Conservation (phyloP, 768 basidiomycete genomes). For the Fomitopsis serialis region DNA sequence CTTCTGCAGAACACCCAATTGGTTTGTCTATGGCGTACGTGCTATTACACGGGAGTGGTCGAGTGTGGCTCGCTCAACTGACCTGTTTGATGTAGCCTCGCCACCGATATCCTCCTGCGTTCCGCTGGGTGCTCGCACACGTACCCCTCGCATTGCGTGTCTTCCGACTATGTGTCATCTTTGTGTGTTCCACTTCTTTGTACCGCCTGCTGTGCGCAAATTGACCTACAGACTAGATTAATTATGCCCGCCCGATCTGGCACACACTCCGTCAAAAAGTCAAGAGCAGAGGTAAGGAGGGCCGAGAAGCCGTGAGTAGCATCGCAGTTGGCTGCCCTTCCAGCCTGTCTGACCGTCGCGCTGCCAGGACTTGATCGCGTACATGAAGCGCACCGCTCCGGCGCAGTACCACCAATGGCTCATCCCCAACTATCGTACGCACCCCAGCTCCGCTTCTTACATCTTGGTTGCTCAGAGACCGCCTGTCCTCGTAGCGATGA, state of each 20-base stretch:
- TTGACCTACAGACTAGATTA: not conserved
- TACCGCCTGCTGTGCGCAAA: not conserved
- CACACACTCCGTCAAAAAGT: not conserved
- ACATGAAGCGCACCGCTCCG: slow-evolving; percentile 20
- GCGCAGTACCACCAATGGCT: slow-evolving; percentile 24
- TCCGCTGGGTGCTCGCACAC: slow-evolving; percentile 17
- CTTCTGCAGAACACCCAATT: slow-evolving; percentile 23
- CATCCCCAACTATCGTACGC: slow-evolving; percentile 24
- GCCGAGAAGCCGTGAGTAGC: slow-evolving; percentile 3
- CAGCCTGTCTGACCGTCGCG: not conserved
- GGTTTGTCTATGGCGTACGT: slow-evolving; percentile 20
- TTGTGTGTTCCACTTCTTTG: not conserved
- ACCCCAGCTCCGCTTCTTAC: not conserved
- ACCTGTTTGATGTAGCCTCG: not conserved
- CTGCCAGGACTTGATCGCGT: slow-evolving; percentile 1
- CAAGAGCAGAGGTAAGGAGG: not conserved
- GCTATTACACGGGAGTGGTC: slow-evolving; percentile 25
- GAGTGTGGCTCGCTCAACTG: slow-evolving; percentile 12
- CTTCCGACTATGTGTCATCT: slow-evolving; percentile 6
- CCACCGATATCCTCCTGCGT: slow-evolving; percentile 3
- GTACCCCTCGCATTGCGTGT: slow-evolving; percentile 5
- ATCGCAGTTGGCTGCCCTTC: not conserved
- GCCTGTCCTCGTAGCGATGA: slow-evolving; percentile 10
- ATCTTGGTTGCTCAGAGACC: not conserved
- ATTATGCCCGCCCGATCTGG: not conserved